Percentiles rank a stretch among this genome's conserved stretches.
These are phyloP conservation scores for Dactylellina haptotyla DNA, from an alignment of 2,329 filamentous ascomycete species.

Conservation along the genomic window DNA sequence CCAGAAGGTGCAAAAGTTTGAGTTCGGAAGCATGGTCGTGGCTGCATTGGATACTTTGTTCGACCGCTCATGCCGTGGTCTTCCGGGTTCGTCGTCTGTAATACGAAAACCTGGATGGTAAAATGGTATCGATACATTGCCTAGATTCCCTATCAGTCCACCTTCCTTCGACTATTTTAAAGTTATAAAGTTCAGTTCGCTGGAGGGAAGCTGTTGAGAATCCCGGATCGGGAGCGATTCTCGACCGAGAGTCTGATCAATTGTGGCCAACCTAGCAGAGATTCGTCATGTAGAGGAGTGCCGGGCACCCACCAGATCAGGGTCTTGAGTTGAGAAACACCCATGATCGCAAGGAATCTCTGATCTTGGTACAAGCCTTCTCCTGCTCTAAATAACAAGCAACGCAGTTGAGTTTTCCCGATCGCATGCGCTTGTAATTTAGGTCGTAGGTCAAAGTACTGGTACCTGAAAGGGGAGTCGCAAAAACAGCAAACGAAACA, in stretches of 20 bases:
- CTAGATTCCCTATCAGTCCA: slow-evolving; percentile 31
- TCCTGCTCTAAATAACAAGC: slow-evolving; percentile 22
- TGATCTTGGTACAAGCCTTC: slow-evolving; percentile 21
- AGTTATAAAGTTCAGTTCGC: slow-evolving; percentile 6
- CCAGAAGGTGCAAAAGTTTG: slow-evolving; percentile 49
- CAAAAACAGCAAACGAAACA: slow-evolving; percentile 1
- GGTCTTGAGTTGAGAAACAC: slow-evolving; percentile 52
- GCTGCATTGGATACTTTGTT: slow-evolving; percentile 38
- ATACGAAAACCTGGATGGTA: slow-evolving; percentile 22
- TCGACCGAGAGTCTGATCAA: slow-evolving; percentile 14
- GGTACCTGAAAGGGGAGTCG: slow-evolving; percentile 23
- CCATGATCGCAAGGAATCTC: slow-evolving; percentile 35
- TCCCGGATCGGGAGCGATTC: background rate
- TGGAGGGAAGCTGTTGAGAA: slow-evolving; percentile 1
- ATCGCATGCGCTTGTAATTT: slow-evolving; percentile 36
- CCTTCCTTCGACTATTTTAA: slow-evolving; percentile 30
- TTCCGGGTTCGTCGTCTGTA: slow-evolving; percentile 32
- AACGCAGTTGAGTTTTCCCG: slow-evolving; percentile 18
- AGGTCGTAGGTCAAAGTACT: slow-evolving; percentile 28
- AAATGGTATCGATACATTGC: slow-evolving; percentile 44
- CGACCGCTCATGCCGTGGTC: slow-evolving; percentile 7
- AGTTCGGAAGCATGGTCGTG: slow-evolving; percentile 51
- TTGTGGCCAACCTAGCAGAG: slow-evolving; percentile 13
- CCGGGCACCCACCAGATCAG: slow-evolving; percentile 30
- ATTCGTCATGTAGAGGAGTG: slow-evolving; percentile 21